Percentiles rank a stretch among this genome's conserved stretches.
Evolutionary conservation across 345 rosid species (phyloP).

Genomic region (Hibiscus trionum): DNA sequence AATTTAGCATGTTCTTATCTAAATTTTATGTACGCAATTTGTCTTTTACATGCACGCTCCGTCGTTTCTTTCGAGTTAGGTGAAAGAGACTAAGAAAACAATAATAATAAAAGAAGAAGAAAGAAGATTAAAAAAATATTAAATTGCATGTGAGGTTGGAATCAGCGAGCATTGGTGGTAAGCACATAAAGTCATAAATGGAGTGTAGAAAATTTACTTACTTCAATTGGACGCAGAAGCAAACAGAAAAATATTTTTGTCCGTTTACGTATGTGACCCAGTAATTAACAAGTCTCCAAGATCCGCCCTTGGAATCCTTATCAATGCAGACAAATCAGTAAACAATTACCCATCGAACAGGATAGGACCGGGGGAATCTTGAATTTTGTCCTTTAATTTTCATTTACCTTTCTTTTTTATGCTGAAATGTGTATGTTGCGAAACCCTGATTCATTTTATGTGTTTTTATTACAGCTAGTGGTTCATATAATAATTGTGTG

Average conservation of each 20-base stretch:
- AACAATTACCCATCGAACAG: background rate
- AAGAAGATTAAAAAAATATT: no score
- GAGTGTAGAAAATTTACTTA: background rate
- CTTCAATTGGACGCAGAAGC: background rate
- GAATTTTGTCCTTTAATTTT: no score
- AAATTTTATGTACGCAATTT: background rate
- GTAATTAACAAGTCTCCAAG: background rate
- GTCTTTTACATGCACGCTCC: background rate
- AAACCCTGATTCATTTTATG: no score
- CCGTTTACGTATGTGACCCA: background rate
- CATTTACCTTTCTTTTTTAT: no score
- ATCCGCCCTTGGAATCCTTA: background rate
- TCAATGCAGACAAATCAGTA: background rate
- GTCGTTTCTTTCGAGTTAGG: background rate
- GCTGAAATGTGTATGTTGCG: no score
- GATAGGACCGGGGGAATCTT: background rate
- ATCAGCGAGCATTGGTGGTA: background rate
- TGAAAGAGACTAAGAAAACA: no score
- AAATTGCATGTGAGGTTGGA: constrained; percentile 1
- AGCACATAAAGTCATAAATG: background rate
- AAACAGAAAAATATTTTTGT: background rate
- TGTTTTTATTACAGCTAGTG: no score
- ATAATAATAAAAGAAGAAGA: no score
- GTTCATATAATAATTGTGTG: no score
- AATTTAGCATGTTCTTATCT: background rate